Evolutionary conservation across 2,329 filamentous ascomycete species (phyloP).

Genomic region (Alternaria rosae): DNA sequence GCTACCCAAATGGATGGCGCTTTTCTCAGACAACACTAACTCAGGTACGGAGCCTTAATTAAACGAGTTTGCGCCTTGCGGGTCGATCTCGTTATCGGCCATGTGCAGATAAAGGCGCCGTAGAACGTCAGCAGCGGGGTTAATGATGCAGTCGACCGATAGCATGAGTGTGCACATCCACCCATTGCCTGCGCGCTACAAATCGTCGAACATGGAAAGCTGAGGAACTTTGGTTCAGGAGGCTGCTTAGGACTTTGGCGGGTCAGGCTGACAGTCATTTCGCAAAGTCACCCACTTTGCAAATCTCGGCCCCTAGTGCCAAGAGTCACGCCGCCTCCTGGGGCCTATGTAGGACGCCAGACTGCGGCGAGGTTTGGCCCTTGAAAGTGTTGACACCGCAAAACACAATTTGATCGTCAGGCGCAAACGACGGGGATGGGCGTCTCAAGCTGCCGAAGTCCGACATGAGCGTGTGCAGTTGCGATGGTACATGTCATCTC

Average conservation of each 20-base stretch:
- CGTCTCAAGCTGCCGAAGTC: background rate
- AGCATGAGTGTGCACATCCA: background rate
- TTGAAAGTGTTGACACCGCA: constrained; percentile 2
- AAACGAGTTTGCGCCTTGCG: constrained; percentile 14
- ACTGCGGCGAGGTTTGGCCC: background rate
- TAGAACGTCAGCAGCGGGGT: constrained; percentile 16
- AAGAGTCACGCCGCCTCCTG: constrained; percentile 20
- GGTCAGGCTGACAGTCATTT: constrained; percentile 19
- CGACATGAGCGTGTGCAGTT: background rate
- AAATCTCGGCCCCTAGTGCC: constrained; percentile 19
- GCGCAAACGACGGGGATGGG: background rate
- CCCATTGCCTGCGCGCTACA: constrained; percentile 5
- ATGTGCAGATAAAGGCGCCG: constrained; percentile 13
- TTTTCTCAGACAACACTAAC: constrained; percentile 35
- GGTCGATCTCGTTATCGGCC: constrained; percentile 7
- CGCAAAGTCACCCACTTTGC: constrained; percentile 15
- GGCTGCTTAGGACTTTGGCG: constrained; percentile 8
- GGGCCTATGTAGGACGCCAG: constrained; percentile 2
- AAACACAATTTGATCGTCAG: background rate
- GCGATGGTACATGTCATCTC: background rate
- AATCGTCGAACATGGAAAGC: constrained; percentile 3
- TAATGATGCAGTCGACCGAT: constrained; percentile 7
- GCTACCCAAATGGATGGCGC: constrained; percentile 32
- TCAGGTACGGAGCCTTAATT: constrained; percentile 43
- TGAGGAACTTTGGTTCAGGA: constrained; percentile 12